phyloP scores from a whole-genome alignment of 106 monocot genomes.

The Allium sativum region DNA sequence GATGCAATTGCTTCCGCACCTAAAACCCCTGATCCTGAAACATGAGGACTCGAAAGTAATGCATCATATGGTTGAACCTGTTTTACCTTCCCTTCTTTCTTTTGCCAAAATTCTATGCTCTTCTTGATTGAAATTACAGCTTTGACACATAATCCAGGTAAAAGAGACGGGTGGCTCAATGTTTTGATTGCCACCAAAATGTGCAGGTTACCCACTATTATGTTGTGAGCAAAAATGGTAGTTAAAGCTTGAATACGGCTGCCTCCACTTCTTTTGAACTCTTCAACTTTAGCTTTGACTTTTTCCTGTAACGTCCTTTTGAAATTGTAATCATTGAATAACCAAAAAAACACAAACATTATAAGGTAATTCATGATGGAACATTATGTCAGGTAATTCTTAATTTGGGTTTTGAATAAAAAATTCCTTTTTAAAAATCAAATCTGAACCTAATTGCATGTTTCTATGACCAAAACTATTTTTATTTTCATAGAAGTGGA shows the following conservation, averaged over 20 bases:
- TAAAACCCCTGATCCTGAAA: slow-evolving; percentile 40
- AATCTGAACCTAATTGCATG: no score
- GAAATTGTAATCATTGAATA: no score
- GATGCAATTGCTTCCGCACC: slow-evolving; percentile 64
- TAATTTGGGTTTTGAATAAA: no score
- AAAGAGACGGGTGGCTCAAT: slow-evolving; percentile 41
- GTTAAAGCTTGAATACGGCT: slow-evolving; percentile 47
- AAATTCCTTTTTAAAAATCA: no score
- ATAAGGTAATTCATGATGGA: no score
- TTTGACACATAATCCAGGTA: slow-evolving; percentile 85
- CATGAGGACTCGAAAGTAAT: slow-evolving; percentile 74
- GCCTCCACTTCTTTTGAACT: no score
- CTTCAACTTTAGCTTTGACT: no score
- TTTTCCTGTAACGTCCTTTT: no score
- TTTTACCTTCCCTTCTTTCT: slow-evolving; percentile 70
- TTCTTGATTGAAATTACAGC: slow-evolving; percentile 67
- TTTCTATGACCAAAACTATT: no score
- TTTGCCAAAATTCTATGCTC: slow-evolving; percentile 64
- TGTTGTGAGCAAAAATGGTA: slow-evolving; percentile 85
- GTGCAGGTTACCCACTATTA: slow-evolving; percentile 69
- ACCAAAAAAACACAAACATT: no score
- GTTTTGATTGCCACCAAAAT: slow-evolving; percentile 27
- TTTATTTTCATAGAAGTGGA: no score
- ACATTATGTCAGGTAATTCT: no score
- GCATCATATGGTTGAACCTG: slow-evolving; percentile 92